Evolutionary conservation across 495 filamentous ascomycete genomes (phyloP).

Genomic region (Haplographium delicatum): DNA sequence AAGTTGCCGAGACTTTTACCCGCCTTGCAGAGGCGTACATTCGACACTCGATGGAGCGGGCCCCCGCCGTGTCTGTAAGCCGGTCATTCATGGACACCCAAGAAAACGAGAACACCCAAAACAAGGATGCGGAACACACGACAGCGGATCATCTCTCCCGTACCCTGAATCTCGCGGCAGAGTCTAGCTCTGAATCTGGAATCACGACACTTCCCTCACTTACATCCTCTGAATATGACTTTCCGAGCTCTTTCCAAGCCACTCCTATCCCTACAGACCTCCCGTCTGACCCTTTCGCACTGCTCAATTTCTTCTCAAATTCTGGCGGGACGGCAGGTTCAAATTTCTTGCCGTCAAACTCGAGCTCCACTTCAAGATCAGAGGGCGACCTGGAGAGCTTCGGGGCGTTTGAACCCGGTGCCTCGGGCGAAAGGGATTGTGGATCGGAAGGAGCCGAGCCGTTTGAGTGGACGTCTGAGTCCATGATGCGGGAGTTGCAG

Average conservation of each 20-base stretch:
- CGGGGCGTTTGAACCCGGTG: too few species aligned
- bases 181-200: neutral
- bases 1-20: slow-evolving; percentile 8
- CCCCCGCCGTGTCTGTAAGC: neutral
- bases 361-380: too few species aligned
- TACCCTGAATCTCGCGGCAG: too few species aligned
- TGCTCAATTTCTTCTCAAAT: slow-evolving; percentile 7
- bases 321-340: neutral
- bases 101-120: too few species aligned
- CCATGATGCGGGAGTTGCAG: neutral
- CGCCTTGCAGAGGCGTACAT: slow-evolving; percentile 4
- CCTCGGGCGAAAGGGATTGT: too few species aligned
- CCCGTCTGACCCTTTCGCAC: neutral
- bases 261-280: neutral
- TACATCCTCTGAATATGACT: neutral
- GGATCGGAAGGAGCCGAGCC: neutral
- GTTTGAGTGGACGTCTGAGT: neutral
- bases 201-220: neutral
- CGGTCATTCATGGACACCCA: neutral
- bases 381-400: too few species aligned
- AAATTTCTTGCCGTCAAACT: neutral
- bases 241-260: neutral
- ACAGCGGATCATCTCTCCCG: too few species aligned
- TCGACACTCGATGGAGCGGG: neutral
- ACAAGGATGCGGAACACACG: too few species aligned